Evolutionary conservation across 2,329 filamentous ascomycete genomes (phyloP), one percentile per base, ranked within the genome.

Genomic region (Sporothrix dimorphospora): DNA sequence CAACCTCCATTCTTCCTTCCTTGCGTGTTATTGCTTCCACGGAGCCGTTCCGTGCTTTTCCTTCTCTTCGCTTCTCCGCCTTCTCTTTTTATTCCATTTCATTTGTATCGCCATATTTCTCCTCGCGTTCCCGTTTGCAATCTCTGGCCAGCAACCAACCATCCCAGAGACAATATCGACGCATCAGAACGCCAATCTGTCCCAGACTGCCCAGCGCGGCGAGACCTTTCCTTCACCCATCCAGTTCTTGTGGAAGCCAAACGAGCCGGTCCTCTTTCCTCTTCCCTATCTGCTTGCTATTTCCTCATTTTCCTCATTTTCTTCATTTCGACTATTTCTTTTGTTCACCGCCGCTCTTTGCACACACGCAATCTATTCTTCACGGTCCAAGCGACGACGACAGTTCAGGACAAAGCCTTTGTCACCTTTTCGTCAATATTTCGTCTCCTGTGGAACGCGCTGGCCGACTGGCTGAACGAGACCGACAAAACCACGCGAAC

Each of bases 181-280:
- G 47, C 59, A 42, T 66, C 69, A 27, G 38, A 55, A 66, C 63
- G 42, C 59, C 69, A 67, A 68, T 68, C 63, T 72, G 38, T 72
- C 66, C 51, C 49, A 68, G 21, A 68, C 51, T 40, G 51, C 45
- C 30, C 53, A 51, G 55, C 42, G 12, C 24, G 55, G 42, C 53
- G 40, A 63, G 53, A 49, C 57, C 45, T 4, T 49, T 49, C 27
- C 27, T 30, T 19, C 45, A 30, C 27, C 34, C 30, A 40, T n/a
- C 68, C 68, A 34, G 24, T 65, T 49, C 24, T 53, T 55, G 45
- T 51, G 55, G 45, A 63, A 47, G 69, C 24, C 55, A 19, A 34
- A 27, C 27, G 68, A 61, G 55, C 53, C 42, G 53, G 63, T 57
- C 19, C 61, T 45, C 59, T 45, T 55, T 24, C 53, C 16, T 34